These are phyloP conservation scores for Geosmithia flava DNA, from an alignment of 2,329 filamentous ascomycete genomes.

Conservation along the genomic window DNA sequence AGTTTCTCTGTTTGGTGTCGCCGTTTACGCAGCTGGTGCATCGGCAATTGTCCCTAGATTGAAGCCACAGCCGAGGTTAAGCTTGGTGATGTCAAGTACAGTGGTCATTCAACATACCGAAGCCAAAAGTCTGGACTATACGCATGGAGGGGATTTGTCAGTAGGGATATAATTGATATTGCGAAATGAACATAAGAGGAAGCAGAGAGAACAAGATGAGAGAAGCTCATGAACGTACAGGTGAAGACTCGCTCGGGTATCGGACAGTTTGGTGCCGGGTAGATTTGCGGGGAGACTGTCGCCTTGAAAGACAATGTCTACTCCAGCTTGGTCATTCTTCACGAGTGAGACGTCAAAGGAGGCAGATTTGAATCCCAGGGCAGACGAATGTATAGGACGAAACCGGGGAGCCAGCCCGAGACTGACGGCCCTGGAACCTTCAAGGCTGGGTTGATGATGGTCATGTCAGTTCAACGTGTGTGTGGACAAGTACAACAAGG, in stretches of 20 bases:
- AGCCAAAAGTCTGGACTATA: slow-evolving; percentile 1
- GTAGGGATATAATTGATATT: not conserved
- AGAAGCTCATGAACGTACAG: not conserved
- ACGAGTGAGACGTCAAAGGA: not conserved
- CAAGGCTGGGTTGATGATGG: not conserved
- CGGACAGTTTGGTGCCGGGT: not conserved
- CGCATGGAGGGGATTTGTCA: no score
- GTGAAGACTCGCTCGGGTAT: not conserved
- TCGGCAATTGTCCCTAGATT: slow-evolving; percentile 30
- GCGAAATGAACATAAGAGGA: not conserved
- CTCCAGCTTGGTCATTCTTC: not conserved
- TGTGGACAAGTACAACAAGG: no score
- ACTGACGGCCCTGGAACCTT: not conserved
- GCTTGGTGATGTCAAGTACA: not conserved
- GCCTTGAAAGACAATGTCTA: not conserved
- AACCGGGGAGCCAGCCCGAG: not conserved
- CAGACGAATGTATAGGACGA: not conserved
- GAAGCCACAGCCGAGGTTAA: not conserved
- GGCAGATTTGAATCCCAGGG: not conserved
- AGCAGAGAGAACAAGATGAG: not conserved
- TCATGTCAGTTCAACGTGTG: not conserved
- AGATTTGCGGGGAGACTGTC: not conserved
- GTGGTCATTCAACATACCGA: not conserved
- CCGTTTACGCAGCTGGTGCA: slow-evolving; percentile 26
- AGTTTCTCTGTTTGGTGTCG: slow-evolving; percentile 27